A percentile compares a stretch with the other conserved stretches of the same genome.
phyloP scores from a whole-genome alignment of 192 early-diverging fungal species.

The Mortierella hygrophila region DNA sequence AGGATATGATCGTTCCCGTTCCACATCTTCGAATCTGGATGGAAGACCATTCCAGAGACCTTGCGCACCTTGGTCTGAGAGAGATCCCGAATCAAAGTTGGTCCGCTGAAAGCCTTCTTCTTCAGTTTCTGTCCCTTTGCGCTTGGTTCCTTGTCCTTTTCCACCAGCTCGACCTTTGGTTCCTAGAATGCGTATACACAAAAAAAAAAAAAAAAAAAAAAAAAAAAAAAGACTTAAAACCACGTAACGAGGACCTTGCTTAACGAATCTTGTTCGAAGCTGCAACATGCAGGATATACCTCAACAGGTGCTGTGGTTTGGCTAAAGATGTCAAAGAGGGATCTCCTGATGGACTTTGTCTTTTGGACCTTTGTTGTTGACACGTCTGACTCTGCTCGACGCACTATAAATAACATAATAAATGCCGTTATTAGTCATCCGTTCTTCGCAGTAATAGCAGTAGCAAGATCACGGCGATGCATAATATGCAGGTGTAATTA shows the following conservation, averaged over 20 bases:
- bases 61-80: conserved; percentile 29
- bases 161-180: neutral
- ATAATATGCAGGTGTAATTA: neutral
- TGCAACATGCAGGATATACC: neutral
- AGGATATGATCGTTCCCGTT: conserved; percentile 34
- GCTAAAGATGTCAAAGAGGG: conserved; percentile 47
- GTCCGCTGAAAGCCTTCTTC: conserved; percentile 18
- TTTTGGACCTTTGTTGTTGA: conserved; percentile 20
- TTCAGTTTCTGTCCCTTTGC: neutral
- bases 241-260: neutral
- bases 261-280: too few relatives aligned
- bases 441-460: neutral
- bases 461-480: neutral
- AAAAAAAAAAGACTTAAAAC: neutral
- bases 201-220: neutral
- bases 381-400: neutral
- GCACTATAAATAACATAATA: neutral
- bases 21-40: conserved; percentile 37
- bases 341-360: conserved; percentile 38
- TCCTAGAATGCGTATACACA: neutral
- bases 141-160: neutral
- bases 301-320: neutral
- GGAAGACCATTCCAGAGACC: conserved; percentile 30
- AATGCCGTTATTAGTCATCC: neutral
- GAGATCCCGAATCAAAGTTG: conserved; percentile 38